Evolutionary conservation across 208 protist genomes (phyloP), one percentile per base, ranked within the genome.

Genomic region (Acanthamoeba culbertsoni): DNA sequence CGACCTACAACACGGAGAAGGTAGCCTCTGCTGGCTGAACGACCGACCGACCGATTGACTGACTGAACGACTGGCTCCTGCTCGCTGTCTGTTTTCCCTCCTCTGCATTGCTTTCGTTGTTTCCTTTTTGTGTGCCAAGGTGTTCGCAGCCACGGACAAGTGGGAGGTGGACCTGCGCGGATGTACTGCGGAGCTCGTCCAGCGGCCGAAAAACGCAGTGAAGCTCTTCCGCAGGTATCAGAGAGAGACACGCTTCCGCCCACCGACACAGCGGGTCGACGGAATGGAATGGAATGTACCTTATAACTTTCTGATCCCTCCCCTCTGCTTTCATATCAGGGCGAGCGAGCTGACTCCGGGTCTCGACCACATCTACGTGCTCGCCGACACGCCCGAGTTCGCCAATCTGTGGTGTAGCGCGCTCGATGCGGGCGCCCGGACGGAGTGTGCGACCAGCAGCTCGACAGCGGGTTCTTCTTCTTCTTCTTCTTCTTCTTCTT

Each of bases 1-100:
- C 71, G 42, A 82, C 71, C 71, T 82, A 82, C 71, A 82, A 82
- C 43, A 82, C 71, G 0, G 71, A 82, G 43, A 82, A 82, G 71
- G 71, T 82, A 42, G 14, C 65, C 37, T 26, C 28, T 68, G 16
- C 14, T 68, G 59, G 23, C 31, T 8, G 12, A 68, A 37, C 23
- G n/a, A n/a, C n/a, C n/a, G n/a, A n/a, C n/a, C n/a, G n/a, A n/a
- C 28, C 31, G 28, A 26, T 68, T 68, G 59, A 75, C 23, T 42
- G 51, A 23, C 28, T 75, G 23, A 28, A 33, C 55, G 5, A 33
- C 55, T n/a, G 55, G 20, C 23, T 63, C 23, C 55, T 14, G 6
- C 4, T n/a, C 23, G 5, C 23, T n/a, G 55, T 63, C 23, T 26
- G 55, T 2, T 62, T 20, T 14, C 53, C 3, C 2, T 31, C 53